These are phyloP conservation scores for Bondarzewia mesenterica DNA, from an alignment of 1,284 basidiomycete species.

Conservation along the genomic window DNA sequence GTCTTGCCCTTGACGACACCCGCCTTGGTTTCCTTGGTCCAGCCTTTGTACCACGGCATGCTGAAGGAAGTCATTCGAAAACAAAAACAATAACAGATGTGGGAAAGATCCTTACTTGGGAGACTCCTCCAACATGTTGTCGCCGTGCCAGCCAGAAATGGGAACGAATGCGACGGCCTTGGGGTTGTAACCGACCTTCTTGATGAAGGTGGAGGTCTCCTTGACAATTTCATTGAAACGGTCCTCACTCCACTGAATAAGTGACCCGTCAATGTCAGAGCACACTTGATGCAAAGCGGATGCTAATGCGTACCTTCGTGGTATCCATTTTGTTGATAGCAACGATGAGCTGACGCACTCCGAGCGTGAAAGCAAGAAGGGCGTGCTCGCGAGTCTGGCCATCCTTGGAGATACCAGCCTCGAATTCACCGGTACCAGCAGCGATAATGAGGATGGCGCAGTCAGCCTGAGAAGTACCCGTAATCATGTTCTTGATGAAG, in stretches of 20 bases:
- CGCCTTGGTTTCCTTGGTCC: slow-evolving; percentile 92
- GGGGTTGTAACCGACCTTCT: slow-evolving; percentile 99
- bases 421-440: slow-evolving; percentile 99
- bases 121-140: slow-evolving; percentile 99
- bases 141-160: slow-evolving; percentile 99
- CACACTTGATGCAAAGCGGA: slow-evolving; percentile 5
- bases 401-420: slow-evolving; percentile 99
- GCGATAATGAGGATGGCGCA: slow-evolving; percentile 99
- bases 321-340: slow-evolving; percentile 99
- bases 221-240: slow-evolving; percentile 99
- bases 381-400: slow-evolving; percentile 99
- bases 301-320: slow-evolving; percentile 61
- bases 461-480: slow-evolving; percentile 99
- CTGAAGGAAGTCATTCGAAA: slow-evolving; percentile 31
- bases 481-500: slow-evolving; percentile 99
- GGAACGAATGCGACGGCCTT: slow-evolving; percentile 98
- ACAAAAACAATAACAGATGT: slow-evolving; percentile 24
- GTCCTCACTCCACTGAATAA: slow-evolving; percentile 87
- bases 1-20: slow-evolving; percentile 97
- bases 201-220: slow-evolving; percentile 99
- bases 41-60: slow-evolving; percentile 99
- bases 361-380: slow-evolving; percentile 98
- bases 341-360: slow-evolving; percentile 99
- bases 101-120: too few species aligned
- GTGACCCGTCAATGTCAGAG: slow-evolving; percentile 9